Conservation (phyloP, 2,329 filamentous ascomycete genomes). For the Sclerotinia nivalis region DNA sequence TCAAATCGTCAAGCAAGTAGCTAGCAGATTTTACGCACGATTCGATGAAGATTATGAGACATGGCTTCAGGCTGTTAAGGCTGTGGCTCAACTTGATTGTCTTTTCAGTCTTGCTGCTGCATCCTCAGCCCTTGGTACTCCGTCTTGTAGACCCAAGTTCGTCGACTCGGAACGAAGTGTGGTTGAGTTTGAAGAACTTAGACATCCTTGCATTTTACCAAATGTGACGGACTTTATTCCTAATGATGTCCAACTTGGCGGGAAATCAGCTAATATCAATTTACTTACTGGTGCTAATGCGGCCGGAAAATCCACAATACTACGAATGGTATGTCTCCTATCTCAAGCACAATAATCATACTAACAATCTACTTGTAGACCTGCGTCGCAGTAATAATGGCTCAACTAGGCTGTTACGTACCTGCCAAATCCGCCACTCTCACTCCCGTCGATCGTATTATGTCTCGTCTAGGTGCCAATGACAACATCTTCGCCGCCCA, state of each 20-base stretch:
- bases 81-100: conserved; percentile 91
- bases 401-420: conserved; percentile 91
- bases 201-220: conserved; percentile 91
- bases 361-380: conserved; percentile 55
- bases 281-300: conserved; percentile 95
- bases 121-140: conserved; percentile 78
- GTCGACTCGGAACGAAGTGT: conserved; percentile 81
- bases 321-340: conserved; percentile 73
- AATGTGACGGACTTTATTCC: conserved; percentile 94
- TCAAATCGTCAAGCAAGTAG: conserved; percentile 86
- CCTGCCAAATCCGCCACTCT: conserved; percentile 79
- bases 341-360: background rate
- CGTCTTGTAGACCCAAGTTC: conserved; percentile 86
- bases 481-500: conserved; percentile 99
- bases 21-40: conserved; percentile 76
- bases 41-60: conserved; percentile 84
- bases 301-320: conserved; percentile 92
- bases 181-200: conserved; percentile 87
- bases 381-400: conserved; percentile 95
- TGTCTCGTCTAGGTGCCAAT: conserved; percentile 95
- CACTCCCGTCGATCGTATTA: conserved; percentile 94
- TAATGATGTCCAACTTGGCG: conserved; percentile 87
- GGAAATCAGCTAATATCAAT: conserved; percentile 77
- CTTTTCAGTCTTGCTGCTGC: conserved; percentile 90
- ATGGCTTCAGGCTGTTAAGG: conserved; percentile 88